Evolutionary conservation across 306 rosid genomes (phyloP), one percentile per base, ranked within the genome.

Genomic region (Adenanthera pavonina): DNA sequence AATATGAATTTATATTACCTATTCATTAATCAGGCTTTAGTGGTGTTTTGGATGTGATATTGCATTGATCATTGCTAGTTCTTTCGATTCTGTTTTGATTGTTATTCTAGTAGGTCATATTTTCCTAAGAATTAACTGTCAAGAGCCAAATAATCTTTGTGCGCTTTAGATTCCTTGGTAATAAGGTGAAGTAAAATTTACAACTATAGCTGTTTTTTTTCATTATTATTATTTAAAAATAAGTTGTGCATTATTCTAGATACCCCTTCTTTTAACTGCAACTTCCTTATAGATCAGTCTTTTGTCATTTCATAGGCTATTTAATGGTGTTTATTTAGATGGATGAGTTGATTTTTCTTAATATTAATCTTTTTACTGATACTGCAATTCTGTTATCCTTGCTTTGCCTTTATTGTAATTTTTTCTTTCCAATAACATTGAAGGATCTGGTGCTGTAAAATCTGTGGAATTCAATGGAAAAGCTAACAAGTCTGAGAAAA

Each of bases 401-500:
- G 57, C 40, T 0, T 11, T 74, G 48, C 56, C 36, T 64, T 40
- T 12, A 72, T 25, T 53, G 20, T 16, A 36, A 38, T 64, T 77
- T 40, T 35, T 35, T 20, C 46, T 71, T 62, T 81, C 12, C 38
- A 40, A 73, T 72, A 74, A 40, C 34, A 16, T 79, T 70, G 61
- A 82, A 92, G 97, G 90, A 48, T 75, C 90, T 6, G 47, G 80
- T 4, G 70, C 85, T 59, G 86, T 72, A 74, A 89, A 89, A 80
- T 75, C 91, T 62, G 82, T 59, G 72, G 87, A 86, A 75, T 76
- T 65, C 78, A 78, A 83, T 69, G 91, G 83, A 72, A 84, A 73
- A 80, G 89, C 90, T 81, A 93, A 87, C 77, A 89, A 87, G 81
- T 83, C 87, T 77, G 91, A 90, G 17, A 90, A 89, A 80, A 86